Evolutionary conservation across 192 early-diverging fungal species (phyloP), one percentile per base, ranked within the genome.

Genomic region (Entomortierella beljakovae): DNA sequence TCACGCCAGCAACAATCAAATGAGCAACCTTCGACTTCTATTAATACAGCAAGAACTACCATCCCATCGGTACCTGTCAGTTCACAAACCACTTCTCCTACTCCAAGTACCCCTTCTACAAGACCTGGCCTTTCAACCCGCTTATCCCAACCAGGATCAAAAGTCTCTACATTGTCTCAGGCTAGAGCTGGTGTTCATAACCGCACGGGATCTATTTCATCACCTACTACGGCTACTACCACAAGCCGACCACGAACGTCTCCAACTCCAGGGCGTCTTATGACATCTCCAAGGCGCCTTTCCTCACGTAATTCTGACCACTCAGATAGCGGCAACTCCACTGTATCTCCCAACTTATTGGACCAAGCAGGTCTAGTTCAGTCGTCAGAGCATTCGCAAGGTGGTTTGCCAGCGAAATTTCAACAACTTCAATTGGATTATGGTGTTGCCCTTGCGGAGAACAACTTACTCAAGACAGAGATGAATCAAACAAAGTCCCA

Each of bases 361-460:
- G 80, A 68, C 46, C 80, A 53, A 53, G 64, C 61, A 1, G 55
- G 34, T 16, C 64, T 57, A 34, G 61, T 81, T 55, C 83, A 68
- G 68, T 68, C 48, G 65, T 46, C 75, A 10, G 64, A 65, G 11
- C 56, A 69, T 28, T 74, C 68, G 0, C 51, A 80, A 2, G 74
- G 43, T 15, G 29, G 55, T 16, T 37, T 76, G 29, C 63, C 72
- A 1, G 57, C 71, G 25, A 74, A 75, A 3, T 43, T 86, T 15
- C 88, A 90, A 48, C 88, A 91, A 60, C 79, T 92, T 22, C 86
- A 87, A 57, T 69, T 90, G 52, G 83, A 90, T 13, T 83, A 90
- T 32, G 93, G 91, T 23, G 89, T 92, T 46, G 83, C 92, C 11
- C 88, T 92, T 50, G 90, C 90, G 0, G 93, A 94, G 66, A 94